Conservation (phyloP, 176 grass and related monocot genomes). For the Zea mays region Zm-B73-REFERENCE-NAM-5.0 NC_050099.1:564001-564500, state of each 20-base stretch:
- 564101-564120: conserved; percentile 93
- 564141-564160: conserved; percentile 53
- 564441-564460: too few species aligned
- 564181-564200: too few species aligned
- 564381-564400: too few species aligned
- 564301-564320: not conserved
- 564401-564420: too few species aligned
- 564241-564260: not conserved
- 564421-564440: too few species aligned
- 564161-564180: conserved; percentile 31
- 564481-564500: too few species aligned
- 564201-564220: too few species aligned
- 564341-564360: too few species aligned
- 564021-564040: not conserved
- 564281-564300: not conserved
- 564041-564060: not conserved
- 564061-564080: too few species aligned
- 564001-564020: not conserved
- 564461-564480: too few species aligned
- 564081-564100: conserved; percentile 95
- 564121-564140: conserved; percentile 88
- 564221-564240: not conserved
- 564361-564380: too few species aligned
- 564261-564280: not conserved
- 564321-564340: not conserved